phyloP scores from a whole-genome alignment of 305 asterid species.

The Lippia alba region DNA sequence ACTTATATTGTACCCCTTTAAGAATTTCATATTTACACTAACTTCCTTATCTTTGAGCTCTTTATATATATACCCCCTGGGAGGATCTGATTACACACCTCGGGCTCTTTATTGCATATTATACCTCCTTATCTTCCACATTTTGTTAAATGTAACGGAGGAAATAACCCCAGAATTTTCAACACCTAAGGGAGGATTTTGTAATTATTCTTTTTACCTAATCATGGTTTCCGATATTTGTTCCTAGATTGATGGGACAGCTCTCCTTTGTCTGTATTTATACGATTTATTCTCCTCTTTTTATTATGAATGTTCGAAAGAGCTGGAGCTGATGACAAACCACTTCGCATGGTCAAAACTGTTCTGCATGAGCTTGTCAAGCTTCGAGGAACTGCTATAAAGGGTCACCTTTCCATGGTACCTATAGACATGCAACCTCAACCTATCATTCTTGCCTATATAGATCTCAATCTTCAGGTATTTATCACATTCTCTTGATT shows the following conservation, averaged over 20 bases:
- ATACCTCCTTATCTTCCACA: too few species aligned
- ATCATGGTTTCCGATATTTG: constrained; percentile 2
- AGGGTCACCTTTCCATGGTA: constrained; percentile 98
- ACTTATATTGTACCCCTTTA: too few species aligned
- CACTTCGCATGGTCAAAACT: constrained; percentile 99
- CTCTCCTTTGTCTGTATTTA: constrained; percentile 4
- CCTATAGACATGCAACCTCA: constrained; percentile 98
- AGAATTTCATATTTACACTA: too few species aligned
- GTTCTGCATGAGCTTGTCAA: constrained; percentile 99
- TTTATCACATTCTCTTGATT: constrained; percentile 25
- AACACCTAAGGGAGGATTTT: too few species aligned
- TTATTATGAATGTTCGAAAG: constrained; percentile 44
- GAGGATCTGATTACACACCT: too few species aligned
- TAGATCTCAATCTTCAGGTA: constrained; percentile 99
- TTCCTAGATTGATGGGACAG: constrained; percentile 24
- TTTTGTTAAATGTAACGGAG: too few species aligned
- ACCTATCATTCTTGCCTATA: constrained; percentile 97
- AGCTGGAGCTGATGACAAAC: constrained; percentile 99
- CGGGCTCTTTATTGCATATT: too few species aligned
- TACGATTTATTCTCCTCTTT: constrained; percentile 24
- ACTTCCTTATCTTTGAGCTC: too few species aligned
- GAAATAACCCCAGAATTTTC: too few species aligned
- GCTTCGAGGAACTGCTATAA: constrained; percentile 99
- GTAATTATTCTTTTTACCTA: not conserved
- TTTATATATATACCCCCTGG: too few species aligned